These are phyloP conservation scores for Cyberlindnera xishuangbannaensis DNA, from an alignment of 805 yeast species.

Conservation along the genomic window DNA sequence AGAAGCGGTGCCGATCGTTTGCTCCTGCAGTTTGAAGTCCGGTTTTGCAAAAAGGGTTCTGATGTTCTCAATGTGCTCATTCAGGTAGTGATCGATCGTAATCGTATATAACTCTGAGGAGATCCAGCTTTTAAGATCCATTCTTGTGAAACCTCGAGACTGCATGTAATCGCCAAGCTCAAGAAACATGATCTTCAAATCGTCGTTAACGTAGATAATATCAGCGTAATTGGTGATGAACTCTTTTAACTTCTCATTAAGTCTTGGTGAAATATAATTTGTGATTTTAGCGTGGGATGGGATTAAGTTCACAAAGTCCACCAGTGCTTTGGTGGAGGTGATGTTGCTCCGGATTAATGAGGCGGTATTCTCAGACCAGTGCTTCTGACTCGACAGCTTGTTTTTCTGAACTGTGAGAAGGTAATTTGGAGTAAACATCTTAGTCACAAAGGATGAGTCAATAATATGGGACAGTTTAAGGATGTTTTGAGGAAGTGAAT, in stretches of 20 bases:
- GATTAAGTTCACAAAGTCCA: constrained; percentile 17
- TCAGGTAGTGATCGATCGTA: constrained; percentile 18
- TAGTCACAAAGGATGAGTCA: constrained; percentile 12
- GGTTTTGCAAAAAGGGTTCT: constrained; percentile 10
- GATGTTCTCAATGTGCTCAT: constrained; percentile 16
- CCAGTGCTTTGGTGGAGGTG: constrained; percentile 15
- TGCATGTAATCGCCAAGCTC: constrained; percentile 16
- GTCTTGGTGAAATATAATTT: constrained; percentile 18
- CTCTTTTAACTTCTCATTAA: constrained; percentile 19
- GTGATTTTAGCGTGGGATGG: constrained; percentile 13
- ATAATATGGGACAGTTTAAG: constrained; percentile 15
- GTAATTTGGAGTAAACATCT: constrained; percentile 5
- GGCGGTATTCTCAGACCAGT: neutral
- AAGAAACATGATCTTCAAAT: constrained; percentile 9
- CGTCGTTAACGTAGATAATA: constrained; percentile 9
- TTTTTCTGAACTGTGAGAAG: constrained; percentile 6
- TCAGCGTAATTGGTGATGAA: constrained; percentile 17
- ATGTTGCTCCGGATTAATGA: constrained; percentile 4
- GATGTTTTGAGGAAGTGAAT: constrained; percentile 5
- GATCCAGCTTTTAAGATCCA: constrained; percentile 21
- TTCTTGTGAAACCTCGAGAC: constrained; percentile 15
- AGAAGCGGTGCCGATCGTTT: no score
- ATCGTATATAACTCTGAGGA: constrained; percentile 17
- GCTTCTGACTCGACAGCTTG: constrained; percentile 1
- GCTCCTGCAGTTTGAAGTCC: no score